Evolutionary conservation across 1,284 basidiomycete genomes (phyloP), one percentile per base, ranked within the genome.

Genomic region (Cryptococcus deneoformans): DNA sequence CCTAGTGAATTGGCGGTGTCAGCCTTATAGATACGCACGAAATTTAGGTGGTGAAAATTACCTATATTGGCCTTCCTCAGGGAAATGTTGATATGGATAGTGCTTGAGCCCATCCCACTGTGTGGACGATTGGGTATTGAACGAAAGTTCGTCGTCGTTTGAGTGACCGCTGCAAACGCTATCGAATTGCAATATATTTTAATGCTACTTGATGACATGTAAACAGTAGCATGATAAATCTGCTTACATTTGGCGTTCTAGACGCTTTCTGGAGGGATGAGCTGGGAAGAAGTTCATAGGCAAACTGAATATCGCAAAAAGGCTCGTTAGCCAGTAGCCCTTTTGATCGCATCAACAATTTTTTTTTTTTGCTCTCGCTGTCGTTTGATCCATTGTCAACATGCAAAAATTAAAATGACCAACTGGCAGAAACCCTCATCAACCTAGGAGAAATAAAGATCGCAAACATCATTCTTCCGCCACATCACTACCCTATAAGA

Each of bases 51-150:
- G 56, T 44, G 61, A 52, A 50, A 10, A 45, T 38, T 52, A 64
- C 50, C 50, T 52, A 34, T 66, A 68, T 51, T 65, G 53, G 35
- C 66, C 65, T 40, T 63, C 46, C n/a, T 56, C 40, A 9, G 63
- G 63, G 38, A 58, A 66, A 35, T 65, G 67, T 66, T 61, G 60
- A 56, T 71, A 71, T 12, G 67, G 65, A 53, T 68, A 73, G 61
- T 78, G 77, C 4, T 71, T 58, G 50, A 77, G 69, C 0, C 77
- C 77, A 52, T 79, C 77, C 76, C 77, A 77, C 51, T 79, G 79
- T 7, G 75, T 72, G 20, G 73, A 73, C 10, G 63, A 64, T 63
- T 79, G 77, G 5, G 77, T 77, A 57, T 79, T 79, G 63, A 78
- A 60, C 11, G 68, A 53, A 8, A 79, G 57, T 39, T 65, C 51